Conservation (phyloP, 768 basidiomycete genomes). For the Lanmaoa rubissima region DNA sequence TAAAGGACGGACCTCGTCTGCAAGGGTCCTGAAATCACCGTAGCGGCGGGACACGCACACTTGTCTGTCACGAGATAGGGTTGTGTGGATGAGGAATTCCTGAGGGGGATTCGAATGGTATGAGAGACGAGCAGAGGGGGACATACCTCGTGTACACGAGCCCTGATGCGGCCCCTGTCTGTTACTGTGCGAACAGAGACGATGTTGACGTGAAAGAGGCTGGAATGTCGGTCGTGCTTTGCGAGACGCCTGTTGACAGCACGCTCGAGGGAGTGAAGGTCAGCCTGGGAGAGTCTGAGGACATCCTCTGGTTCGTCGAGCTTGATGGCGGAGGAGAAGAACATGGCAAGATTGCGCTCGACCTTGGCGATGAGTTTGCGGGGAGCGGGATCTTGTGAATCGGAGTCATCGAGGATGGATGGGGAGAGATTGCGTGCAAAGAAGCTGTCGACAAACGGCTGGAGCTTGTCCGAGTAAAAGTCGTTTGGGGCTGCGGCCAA, state of each 20-base stretch:
- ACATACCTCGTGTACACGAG: constrained; percentile 80
- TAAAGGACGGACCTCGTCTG: constrained; percentile 61
- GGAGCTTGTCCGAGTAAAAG: constrained; percentile 93
- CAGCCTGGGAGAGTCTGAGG: constrained; percentile 82
- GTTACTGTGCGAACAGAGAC: constrained; percentile 81
- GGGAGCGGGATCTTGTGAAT: constrained; percentile 57
- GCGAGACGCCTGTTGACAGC: constrained; percentile 64
- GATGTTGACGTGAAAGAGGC: constrained; percentile 86
- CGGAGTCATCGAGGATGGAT: constrained; percentile 58
- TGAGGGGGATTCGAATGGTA: constrained; percentile 31
- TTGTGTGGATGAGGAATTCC: constrained; percentile 95
- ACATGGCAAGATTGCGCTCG: constrained; percentile 81
- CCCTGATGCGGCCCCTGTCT: constrained; percentile 84
- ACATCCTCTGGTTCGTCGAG: constrained; percentile 84
- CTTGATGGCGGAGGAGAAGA: constrained; percentile 81
- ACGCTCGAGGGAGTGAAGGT: constrained; percentile 75
- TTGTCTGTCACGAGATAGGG: constrained; percentile 67
- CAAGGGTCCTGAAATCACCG: constrained; percentile 91
- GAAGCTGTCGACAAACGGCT: constrained; percentile 86
- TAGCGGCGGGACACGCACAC: constrained; percentile 90
- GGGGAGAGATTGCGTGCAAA: constrained; percentile 76
- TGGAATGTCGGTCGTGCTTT: constrained; percentile 43
- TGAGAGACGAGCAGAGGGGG: background rate
- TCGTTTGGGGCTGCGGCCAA: constrained; percentile 83
- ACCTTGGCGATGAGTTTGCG: constrained; percentile 71